Evolutionary conservation across 2,329 filamentous ascomycete genomes (phyloP).

Genomic region (Alternaria triticimaculans): DNA sequence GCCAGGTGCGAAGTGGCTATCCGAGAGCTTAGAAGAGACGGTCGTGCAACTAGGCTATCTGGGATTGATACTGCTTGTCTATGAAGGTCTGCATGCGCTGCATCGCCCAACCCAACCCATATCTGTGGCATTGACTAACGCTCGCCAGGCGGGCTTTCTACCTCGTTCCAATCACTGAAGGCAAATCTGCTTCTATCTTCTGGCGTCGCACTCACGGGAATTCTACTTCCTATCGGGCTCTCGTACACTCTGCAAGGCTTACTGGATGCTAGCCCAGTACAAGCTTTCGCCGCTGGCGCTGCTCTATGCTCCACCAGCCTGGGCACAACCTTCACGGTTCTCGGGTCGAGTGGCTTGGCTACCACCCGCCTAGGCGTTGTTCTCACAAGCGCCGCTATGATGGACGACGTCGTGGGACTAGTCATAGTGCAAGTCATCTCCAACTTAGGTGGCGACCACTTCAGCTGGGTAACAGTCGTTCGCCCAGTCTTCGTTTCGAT

Average conservation of each 20-base stretch:
- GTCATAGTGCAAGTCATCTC: conserved; percentile 80
- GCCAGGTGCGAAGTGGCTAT: conserved; percentile 69
- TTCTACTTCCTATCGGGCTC: conserved; percentile 67
- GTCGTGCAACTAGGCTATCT: conserved; percentile 74
- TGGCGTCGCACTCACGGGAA: conserved; percentile 70
- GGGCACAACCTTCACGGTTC: conserved; percentile 72
- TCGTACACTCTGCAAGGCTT: conserved; percentile 67
- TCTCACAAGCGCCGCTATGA: conserved; percentile 75
- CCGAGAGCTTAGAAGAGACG: conserved; percentile 57
- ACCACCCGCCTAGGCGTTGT: conserved; percentile 66
- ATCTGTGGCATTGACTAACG: conserved; percentile 7
- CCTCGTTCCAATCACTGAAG: conserved; percentile 60
- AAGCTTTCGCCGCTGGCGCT: conserved; percentile 75
- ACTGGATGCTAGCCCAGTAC: conserved; percentile 59
- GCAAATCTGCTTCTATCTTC: conserved; percentile 67
- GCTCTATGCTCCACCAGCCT: conserved; percentile 76
- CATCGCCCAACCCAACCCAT: not conserved
- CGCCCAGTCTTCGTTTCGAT: conserved; percentile 61
- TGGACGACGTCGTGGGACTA: conserved; percentile 80
- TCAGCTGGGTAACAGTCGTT: conserved; percentile 54
- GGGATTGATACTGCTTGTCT: conserved; percentile 74
- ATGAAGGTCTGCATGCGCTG: conserved; percentile 60
- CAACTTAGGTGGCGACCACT: conserved; percentile 60
- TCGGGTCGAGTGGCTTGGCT: conserved; percentile 66
- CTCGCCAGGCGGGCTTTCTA: conserved; percentile 63